Evolutionary conservation across 1,284 basidiomycete species (phyloP).

Genomic region (Mycena sp.): DNA sequence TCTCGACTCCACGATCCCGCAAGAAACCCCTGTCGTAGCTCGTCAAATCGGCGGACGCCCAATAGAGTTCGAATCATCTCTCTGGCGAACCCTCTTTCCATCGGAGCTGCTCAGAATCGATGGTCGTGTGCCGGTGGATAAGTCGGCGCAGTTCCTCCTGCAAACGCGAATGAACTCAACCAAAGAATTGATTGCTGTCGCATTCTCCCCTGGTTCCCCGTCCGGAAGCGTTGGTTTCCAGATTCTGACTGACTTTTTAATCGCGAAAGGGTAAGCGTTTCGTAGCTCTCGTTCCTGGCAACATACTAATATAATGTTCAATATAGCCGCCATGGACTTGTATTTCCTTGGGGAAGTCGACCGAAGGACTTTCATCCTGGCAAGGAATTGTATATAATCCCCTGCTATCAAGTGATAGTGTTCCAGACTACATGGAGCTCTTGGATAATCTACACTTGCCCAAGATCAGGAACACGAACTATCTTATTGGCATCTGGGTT

Average conservation of each 20-base stretch:
- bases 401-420: slow-evolving; percentile 73
- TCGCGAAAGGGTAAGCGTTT: slow-evolving; percentile 75
- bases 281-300: slow-evolving; percentile 7
- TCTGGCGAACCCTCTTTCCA: slow-evolving; percentile 82
- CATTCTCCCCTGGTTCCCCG: slow-evolving; percentile 65
- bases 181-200: slow-evolving; percentile 85
- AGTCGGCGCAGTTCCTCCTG: slow-evolving; percentile 78
- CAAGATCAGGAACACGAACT: slow-evolving; percentile 64
- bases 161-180: slow-evolving; percentile 78
- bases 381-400: slow-evolving; percentile 90
- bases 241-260: slow-evolving; percentile 73
- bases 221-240: slow-evolving; percentile 62
- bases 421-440: slow-evolving; percentile 89
- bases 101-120: slow-evolving; percentile 72
- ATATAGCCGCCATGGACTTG: slow-evolving; percentile 83
- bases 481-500: slow-evolving; percentile 87
- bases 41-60: slow-evolving; percentile 76
- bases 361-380: slow-evolving; percentile 80
- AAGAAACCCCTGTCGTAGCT: slow-evolving; percentile 71
- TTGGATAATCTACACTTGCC: slow-evolving; percentile 84
- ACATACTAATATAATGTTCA: slow-evolving; percentile 26
- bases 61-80: slow-evolving; percentile 60
- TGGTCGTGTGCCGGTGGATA: slow-evolving; percentile 82
- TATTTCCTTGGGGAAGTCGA: slow-evolving; percentile 84
- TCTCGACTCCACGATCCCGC: slow-evolving; percentile 71